Percentiles rank a stretch among this genome's conserved stretches.
phyloP scores from a whole-genome alignment of 345 rosid species.

The Salix suchowensis region DNA sequence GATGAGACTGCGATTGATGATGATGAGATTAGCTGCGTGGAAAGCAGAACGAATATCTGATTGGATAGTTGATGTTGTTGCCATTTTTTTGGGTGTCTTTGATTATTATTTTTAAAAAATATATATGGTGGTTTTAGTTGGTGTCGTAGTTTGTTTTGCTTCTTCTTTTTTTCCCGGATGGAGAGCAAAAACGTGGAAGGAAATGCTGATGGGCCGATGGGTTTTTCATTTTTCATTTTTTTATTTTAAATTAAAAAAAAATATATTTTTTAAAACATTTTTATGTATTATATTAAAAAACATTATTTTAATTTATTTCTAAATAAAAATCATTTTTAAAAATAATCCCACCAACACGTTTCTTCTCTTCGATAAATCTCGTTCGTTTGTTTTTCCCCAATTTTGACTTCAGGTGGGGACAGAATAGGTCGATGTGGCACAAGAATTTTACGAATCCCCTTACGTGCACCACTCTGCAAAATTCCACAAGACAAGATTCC shows the following conservation, averaged over 20 bases:
- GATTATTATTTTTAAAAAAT: no score
- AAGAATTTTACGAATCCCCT: neutral
- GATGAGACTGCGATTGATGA: constrained; percentile 12
- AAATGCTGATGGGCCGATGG: neutral
- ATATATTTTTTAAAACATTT: no score
- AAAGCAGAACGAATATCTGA: constrained; percentile 51
- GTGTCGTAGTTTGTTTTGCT: neutral
- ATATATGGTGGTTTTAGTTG: neutral
- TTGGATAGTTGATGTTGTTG: constrained; percentile 16
- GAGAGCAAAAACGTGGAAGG: neutral
- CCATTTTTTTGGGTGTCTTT: neutral
- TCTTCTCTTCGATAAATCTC: neutral
- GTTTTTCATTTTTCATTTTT: neutral
- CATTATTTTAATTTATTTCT: no score
- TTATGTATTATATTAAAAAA: no score
- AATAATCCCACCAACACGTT: no score
- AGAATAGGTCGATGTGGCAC: neutral
- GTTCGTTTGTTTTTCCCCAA: neutral
- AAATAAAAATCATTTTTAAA: no score
- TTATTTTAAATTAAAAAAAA: no score
- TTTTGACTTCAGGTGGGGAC: neutral
- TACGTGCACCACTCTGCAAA: neutral
- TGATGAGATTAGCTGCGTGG: constrained; percentile 39
- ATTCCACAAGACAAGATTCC: neutral
- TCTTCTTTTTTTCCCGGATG: neutral